Percentiles rank a stretch among this genome's conserved stretches.
These are phyloP conservation scores for Ogataea trehalophila DNA, from an alignment of 805 yeast genomes.

Conservation along the genomic window DNA sequence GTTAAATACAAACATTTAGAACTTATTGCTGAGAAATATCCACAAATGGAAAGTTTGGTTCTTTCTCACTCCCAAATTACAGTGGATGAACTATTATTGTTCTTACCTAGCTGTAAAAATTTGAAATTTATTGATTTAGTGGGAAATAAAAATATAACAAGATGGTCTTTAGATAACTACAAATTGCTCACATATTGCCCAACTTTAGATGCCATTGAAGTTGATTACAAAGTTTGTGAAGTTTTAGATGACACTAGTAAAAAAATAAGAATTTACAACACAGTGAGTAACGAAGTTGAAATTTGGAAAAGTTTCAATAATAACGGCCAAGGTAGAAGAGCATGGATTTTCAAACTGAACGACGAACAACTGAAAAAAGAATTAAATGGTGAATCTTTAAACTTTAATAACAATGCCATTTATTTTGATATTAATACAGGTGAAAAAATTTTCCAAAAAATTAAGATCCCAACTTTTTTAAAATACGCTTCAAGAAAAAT, in stretches of 20 bases:
- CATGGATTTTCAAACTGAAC: constrained; percentile 62
- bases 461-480: constrained; percentile 43
- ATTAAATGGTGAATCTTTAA: constrained; percentile 19
- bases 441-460: constrained; percentile 45
- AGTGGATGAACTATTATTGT: constrained; percentile 34
- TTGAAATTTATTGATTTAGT: constrained; percentile 62
- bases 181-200: constrained; percentile 41
- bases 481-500: constrained; percentile 51
- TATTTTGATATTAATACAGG: constrained; percentile 64
- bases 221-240: constrained; percentile 51
- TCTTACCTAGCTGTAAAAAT: constrained; percentile 29
- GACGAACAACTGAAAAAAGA: constrained; percentile 20
- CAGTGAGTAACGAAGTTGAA: constrained; percentile 15
- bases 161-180: constrained; percentile 54
- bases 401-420: constrained; percentile 36
- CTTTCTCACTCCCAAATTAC: constrained; percentile 36
- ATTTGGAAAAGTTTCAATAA: constrained; percentile 50
- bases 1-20: constrained; percentile 35
- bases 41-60: constrained; percentile 37
- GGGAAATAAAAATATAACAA: constrained; percentile 52
- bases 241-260: constrained; percentile 37
- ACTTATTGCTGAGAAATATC: constrained; percentile 36
- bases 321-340: constrained; percentile 61
- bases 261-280: constrained; percentile 24
- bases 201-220: constrained; percentile 60